Evolutionary conservation across 2,329 filamentous ascomycete species (phyloP).

Genomic region (Tetracladium maxilliforme): DNA sequence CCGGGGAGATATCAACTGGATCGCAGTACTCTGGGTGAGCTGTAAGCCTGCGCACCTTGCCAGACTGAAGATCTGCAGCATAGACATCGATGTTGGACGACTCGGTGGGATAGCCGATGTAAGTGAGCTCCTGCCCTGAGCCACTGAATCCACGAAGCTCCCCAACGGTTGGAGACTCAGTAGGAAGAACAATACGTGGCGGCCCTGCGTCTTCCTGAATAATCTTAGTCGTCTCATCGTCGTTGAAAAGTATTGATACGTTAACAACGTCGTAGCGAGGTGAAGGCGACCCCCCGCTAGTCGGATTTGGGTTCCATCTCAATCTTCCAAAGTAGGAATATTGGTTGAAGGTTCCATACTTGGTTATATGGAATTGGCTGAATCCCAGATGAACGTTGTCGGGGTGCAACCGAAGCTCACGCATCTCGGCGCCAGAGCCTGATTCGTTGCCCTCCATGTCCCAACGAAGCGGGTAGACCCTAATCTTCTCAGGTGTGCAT

Average conservation of each 20-base stretch:
- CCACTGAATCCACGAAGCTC: constrained; percentile 29
- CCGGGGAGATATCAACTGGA: constrained; percentile 23
- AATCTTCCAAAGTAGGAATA: constrained; percentile 21
- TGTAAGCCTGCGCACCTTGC: constrained; percentile 23
- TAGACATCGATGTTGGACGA: constrained; percentile 29
- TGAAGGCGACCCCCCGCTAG: constrained; percentile 11
- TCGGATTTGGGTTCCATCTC: constrained; percentile 20
- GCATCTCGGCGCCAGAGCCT: constrained; percentile 15
- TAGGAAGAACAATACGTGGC: no score
- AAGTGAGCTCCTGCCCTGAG: constrained; percentile 22
- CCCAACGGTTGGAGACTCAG: no score
- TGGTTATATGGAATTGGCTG: constrained; percentile 17
- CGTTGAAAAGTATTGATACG: constrained; percentile 17
- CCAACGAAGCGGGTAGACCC: constrained; percentile 26
- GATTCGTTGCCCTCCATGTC: constrained; percentile 15
- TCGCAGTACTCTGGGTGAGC: constrained; percentile 27
- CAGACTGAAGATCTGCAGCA: constrained; percentile 22
- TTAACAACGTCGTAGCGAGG: constrained; percentile 23
- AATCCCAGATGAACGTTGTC: constrained; percentile 26
- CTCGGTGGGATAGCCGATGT: constrained; percentile 21
- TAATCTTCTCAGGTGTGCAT: constrained; percentile 19
- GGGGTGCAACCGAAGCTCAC: constrained; percentile 28
- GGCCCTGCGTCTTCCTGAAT: constrained; percentile 16
- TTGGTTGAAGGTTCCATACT: no score
- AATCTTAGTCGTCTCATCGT: constrained; percentile 11